Evolutionary conservation across 106 monocot genomes (phyloP).

Genomic region (Vanilla planifolia): DNA sequence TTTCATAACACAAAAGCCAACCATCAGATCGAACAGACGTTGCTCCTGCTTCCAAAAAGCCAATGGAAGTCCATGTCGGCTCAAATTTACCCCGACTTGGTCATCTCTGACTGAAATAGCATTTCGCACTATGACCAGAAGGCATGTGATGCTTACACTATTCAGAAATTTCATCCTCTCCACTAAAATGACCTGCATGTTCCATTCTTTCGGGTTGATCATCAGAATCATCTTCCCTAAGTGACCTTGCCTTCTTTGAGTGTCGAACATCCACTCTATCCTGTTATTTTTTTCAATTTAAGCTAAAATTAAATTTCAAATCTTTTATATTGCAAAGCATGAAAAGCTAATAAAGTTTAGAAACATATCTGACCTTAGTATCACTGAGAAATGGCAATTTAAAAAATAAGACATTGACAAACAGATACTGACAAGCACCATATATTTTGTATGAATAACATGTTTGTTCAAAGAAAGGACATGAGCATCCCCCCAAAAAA

Average conservation of each 20-base stretch:
- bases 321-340: neutral
- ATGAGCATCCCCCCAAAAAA: too few relatives aligned
- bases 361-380: too few relatives aligned
- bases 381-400: neutral
- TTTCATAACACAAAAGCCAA: neutral
- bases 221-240: conserved; percentile 8
- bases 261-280: neutral
- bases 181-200: conserved; percentile 1
- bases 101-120: neutral
- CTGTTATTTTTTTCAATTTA: conserved; percentile 5
- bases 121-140: neutral
- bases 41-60: neutral
- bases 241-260: conserved; percentile 10
- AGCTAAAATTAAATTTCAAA: neutral
- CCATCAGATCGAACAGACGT: neutral
- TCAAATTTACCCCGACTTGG: neutral
- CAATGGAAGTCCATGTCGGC: conserved; percentile 3
- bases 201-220: neutral
- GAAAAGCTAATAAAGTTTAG: too few relatives aligned
- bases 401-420: neutral
- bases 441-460: too few relatives aligned
- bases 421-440: neutral
- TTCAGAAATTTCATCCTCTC: conserved; percentile 10
- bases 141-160: neutral
- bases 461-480: too few relatives aligned